Evolutionary conservation across 2,329 filamentous ascomycete species (phyloP), one percentile per base, ranked within the genome.

Genomic region (Microdochium bolleyi): DNA sequence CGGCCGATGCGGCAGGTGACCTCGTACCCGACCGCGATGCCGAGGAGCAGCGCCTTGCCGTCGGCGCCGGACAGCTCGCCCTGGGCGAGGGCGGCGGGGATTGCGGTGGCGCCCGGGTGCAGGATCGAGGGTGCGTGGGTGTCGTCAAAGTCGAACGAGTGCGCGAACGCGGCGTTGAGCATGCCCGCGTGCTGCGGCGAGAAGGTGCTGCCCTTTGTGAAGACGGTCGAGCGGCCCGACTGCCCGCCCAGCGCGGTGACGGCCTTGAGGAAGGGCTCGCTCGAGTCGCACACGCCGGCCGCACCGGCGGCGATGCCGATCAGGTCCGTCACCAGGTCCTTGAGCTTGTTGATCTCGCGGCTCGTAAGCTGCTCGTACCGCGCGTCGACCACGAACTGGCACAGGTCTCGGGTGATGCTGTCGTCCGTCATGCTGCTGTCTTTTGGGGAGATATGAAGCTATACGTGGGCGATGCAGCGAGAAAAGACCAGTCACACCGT

Each of bases 101-200:
- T 69, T 16, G 70, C 62, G 0, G 70, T 70, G 0, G 70, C 66
- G 25, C 72, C 72, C 1, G 70, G 65, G 55, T 75, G 72, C 16
- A 74, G 59, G 16, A 70, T 69, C 2, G 69, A 70, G 2, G 62
- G 57, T 2, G 70, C 70, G 53, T 72, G 69, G 2, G 72, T 75
- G 56, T 75, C 72, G 57, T 74, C 72, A 57, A 73, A 74, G 56
- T 74, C 72, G 50, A 73, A 62, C 3, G 67, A 69, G 58, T 75
- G 73, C 9, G 67, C 68, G 34, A 73, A 66, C 1, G 70, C 63
- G 3, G 68, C 71, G 52, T 74, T 74, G 22, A 74, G 56, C 11
- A 74, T 60, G 1, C 64, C 69, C 2, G 71, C 71, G 49, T 69
- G 70, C 22, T 71, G 70, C 2, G 65, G 66, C 1, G 68, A 61